These are phyloP conservation scores for Oryza brachyantha DNA, from an alignment of 176 grass and related monocot genomes.

Conservation along the genomic window DNA sequence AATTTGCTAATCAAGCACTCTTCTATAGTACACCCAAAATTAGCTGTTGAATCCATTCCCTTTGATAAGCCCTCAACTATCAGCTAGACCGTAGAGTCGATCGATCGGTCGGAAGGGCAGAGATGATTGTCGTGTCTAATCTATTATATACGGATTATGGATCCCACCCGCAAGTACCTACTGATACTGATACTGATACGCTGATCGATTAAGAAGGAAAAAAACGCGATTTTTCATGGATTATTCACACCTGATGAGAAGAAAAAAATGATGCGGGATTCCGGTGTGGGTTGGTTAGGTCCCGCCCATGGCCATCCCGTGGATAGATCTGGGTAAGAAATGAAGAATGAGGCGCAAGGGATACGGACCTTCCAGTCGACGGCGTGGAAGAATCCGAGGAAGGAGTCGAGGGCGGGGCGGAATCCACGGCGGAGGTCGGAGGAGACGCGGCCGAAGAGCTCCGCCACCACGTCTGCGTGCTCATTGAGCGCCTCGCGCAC, in stretches of 20 bases:
- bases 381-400: constrained; percentile 90
- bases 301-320: not conserved
- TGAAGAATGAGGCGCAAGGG: not conserved
- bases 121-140: not conserved
- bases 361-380: constrained; percentile 79
- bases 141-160: not conserved
- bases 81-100: not conserved
- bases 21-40: no score
- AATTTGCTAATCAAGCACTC: not conserved
- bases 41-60: not conserved
- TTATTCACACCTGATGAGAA: not conserved
- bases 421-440: constrained; percentile 74
- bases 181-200: not conserved
- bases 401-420: constrained; percentile 63
- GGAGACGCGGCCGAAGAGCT: constrained; percentile 72
- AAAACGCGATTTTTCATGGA: not conserved
- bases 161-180: no score
- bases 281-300: not conserved
- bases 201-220: not conserved
- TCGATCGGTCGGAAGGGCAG: no score
- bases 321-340: not conserved
- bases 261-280: not conserved
- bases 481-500: constrained; percentile 68
- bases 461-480: constrained; percentile 69
- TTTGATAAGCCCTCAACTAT: not conserved